These are phyloP conservation scores for Solanum chilense DNA, from an alignment of 257 asterid genomes.

Conservation along the genomic window DNA sequence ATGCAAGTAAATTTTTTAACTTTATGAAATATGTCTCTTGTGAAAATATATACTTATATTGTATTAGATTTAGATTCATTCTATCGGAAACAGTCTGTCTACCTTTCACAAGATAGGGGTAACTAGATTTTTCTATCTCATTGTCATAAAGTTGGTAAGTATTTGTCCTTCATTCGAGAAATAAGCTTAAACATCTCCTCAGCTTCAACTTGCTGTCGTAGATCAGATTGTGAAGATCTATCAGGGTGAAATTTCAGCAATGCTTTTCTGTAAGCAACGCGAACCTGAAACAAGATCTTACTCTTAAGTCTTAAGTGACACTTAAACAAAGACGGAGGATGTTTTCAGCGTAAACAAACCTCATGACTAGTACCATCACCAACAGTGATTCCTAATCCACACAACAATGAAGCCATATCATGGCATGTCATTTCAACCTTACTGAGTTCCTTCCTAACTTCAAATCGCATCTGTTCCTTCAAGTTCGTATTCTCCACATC, in stretches of 20 bases:
- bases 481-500: conserved; percentile 72
- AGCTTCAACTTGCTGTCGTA: conserved; percentile 75
- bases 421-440: conserved; percentile 44
- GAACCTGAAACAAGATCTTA: conserved; percentile 46
- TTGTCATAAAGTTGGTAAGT: conserved; percentile 1
- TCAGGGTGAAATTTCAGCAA: conserved; percentile 82
- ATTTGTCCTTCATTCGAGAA: conserved; percentile 66
- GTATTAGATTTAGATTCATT: not conserved
- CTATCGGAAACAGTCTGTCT: not conserved
- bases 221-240: conserved; percentile 40
- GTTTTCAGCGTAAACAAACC: conserved; percentile 21
- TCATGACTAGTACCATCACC: conserved; percentile 42
- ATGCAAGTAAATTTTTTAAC: not conserved
- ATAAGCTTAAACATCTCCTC: conserved; percentile 94
- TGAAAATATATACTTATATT: not conserved
- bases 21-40: not conserved
- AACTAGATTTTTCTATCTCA: not conserved
- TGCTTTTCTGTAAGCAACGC: conserved; percentile 66
- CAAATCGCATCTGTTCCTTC: conserved; percentile 62
- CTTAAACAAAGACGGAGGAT: not conserved
- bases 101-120: not conserved
- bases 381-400: conserved; percentile 37
- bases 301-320: not conserved
- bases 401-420: conserved; percentile 65
- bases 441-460: conserved; percentile 47